Evolutionary conservation across 306 rosid genomes (phyloP).

Genomic region (Mucuna pruriens): DNA sequence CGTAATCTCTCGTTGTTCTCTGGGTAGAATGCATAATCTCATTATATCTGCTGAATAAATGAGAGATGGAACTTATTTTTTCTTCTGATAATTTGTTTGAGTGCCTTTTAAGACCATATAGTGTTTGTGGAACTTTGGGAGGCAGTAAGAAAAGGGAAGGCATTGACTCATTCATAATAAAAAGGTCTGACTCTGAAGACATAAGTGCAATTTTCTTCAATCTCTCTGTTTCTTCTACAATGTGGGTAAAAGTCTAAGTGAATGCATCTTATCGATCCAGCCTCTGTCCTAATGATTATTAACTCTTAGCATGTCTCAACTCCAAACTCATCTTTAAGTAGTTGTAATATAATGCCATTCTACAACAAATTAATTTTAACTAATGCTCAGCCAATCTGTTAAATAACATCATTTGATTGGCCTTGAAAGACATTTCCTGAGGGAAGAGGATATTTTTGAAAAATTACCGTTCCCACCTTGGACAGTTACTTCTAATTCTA

Average conservation of each 20-base stretch:
- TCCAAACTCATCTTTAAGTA: not conserved
- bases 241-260: not conserved
- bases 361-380: conserved; percentile 21
- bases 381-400: not conserved
- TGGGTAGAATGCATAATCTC: not conserved
- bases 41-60: not conserved
- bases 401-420: not conserved
- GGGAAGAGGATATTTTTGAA: not conserved
- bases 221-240: not conserved
- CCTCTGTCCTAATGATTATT: not conserved
- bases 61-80: not conserved
- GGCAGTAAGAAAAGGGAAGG: not conserved
- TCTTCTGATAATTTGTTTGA: not conserved
- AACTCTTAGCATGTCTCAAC: not conserved
- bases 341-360: not conserved
- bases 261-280: not conserved
- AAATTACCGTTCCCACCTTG: not conserved
- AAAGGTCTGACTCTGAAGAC: not conserved
- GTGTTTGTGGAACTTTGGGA: not conserved
- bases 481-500: not conserved
- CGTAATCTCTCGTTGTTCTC: not conserved
- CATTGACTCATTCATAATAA: not conserved
- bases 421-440: conserved; percentile 4
- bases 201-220: not conserved
- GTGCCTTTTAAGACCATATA: not conserved